Evolutionary conservation across 2,329 filamentous ascomycete genomes (phyloP).

Genomic region (Alternaria solani): DNA sequence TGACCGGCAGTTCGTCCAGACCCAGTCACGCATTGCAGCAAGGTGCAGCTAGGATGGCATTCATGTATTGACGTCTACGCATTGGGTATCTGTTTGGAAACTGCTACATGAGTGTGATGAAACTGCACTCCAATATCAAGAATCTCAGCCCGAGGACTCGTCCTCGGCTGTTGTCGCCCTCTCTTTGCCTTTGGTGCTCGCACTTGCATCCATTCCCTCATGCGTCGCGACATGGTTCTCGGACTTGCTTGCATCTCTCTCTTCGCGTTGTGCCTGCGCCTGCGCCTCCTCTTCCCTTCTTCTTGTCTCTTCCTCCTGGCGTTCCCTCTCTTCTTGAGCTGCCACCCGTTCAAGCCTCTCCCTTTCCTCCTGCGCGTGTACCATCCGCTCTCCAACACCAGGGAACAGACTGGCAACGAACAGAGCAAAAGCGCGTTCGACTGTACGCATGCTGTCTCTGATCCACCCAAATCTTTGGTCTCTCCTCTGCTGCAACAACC

Average conservation of each 20-base stretch:
- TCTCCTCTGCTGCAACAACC: constrained; percentile 50
- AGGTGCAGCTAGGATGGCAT: not conserved
- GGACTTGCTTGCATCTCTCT: constrained; percentile 22
- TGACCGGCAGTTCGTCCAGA: not conserved
- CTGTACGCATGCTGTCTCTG: constrained; percentile 51
- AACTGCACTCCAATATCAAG: not conserved
- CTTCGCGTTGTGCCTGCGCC: constrained; percentile 14
- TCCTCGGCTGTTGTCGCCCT: constrained; percentile 12
- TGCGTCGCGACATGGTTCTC: constrained; percentile 16
- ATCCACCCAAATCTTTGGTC: constrained; percentile 41
- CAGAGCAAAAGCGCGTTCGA: constrained; percentile 66
- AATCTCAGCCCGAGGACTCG: not conserved
- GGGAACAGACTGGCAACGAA: constrained; percentile 69
- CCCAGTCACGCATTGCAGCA: not conserved
- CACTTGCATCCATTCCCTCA: not conserved
- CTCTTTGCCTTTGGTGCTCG: constrained; percentile 31
- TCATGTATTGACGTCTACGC: not conserved
- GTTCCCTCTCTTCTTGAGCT: constrained; percentile 32
- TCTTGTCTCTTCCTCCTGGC: constrained; percentile 25
- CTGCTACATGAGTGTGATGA: not conserved
- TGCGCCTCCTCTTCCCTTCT: constrained; percentile 17
- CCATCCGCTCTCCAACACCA: constrained; percentile 68
- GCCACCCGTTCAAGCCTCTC: constrained; percentile 42
- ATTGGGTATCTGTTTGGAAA: not conserved
- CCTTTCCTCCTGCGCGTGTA: constrained; percentile 63